These are phyloP conservation scores for Cucurbita maxima DNA, from an alignment of 306 rosid genomes.

Conservation along the genomic window DNA sequence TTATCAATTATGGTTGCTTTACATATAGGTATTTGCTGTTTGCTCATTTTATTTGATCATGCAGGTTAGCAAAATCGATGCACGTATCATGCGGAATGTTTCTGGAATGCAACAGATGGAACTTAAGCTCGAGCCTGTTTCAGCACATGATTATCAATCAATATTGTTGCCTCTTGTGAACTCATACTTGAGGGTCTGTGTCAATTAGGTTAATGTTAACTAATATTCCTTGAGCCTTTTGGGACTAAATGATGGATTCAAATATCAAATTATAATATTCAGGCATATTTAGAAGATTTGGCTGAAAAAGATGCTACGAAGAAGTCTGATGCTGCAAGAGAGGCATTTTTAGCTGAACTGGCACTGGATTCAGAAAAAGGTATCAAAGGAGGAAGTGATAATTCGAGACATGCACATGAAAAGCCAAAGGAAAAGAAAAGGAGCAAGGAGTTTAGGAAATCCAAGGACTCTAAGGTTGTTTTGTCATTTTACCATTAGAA, in stretches of 20 bases:
- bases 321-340: conserved; percentile 90
- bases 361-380: conserved; percentile 74
- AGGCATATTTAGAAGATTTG: conserved; percentile 79
- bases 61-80: conserved; percentile 91
- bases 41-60: conserved; percentile 20
- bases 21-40: conserved; percentile 12
- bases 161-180: conserved; percentile 77
- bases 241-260: neutral
- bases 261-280: conserved; percentile 1
- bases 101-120: conserved; percentile 76
- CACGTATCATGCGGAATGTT: conserved; percentile 52
- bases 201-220: conserved; percentile 13
- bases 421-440: conserved; percentile 81
- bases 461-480: conserved; percentile 62
- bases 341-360: conserved; percentile 93
- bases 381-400: conserved; percentile 60
- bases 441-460: conserved; percentile 62
- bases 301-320: conserved; percentile 92
- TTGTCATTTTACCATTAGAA: neutral
- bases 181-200: conserved; percentile 76
- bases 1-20: conserved; percentile 9
- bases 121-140: conserved; percentile 63
- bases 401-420: conserved; percentile 42
- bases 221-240: conserved; percentile 5
- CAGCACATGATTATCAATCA: conserved; percentile 65